Base-by-base conservation (phyloP, 441 rosid species). In the Croton setiger region DNA sequence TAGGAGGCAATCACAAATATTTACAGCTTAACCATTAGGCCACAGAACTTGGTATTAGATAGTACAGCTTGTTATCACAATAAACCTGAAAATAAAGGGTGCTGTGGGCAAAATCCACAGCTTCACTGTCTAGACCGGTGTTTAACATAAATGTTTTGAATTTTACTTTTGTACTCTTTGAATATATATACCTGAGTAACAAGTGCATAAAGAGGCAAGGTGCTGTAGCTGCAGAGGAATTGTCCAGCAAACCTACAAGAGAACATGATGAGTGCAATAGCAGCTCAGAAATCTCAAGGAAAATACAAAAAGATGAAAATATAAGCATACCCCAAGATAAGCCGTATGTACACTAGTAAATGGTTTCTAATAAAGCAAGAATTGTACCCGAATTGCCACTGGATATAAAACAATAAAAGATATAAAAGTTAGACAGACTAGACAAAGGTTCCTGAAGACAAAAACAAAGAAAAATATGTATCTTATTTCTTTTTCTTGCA, bases 191-290 rank as follows among this genome's bases (percentile, higher is more conserved):
- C 98, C 93, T 89, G 98, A 33, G 96, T 84, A 33, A 87, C 96
- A 13, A 91, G 81, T 13, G 94, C 98, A 41, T 94, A 94, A 15
- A 94, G 92, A 0, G 98, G 97, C 65, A 94, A 84, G 66, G 97
- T 94, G 73, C 98, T 91, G 80, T 91, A 94, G 79, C 97, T 90
- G 80, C 98, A 91, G 15, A 94, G 86, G 73, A 89, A 84, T 88
- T 94, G 98, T 72, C 97, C 96, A 14, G 89, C 76, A 80, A 90
- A 91, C 81, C 98, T 94, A 66, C 71, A 82, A 72, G 67, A 78
- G 18, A 55, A 61, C 31, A 21, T 37, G 41, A 65, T 70, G 45
- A 79, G 18, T 9, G 56, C 84, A 76, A 84, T 86, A 51, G 54
- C 65, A 35, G 62, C 84, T 84, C 55, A 81, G 61, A 18, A 73